Conservation (phyloP, 768 basidiomycete species). For the Tulasnella sp. region DNA sequence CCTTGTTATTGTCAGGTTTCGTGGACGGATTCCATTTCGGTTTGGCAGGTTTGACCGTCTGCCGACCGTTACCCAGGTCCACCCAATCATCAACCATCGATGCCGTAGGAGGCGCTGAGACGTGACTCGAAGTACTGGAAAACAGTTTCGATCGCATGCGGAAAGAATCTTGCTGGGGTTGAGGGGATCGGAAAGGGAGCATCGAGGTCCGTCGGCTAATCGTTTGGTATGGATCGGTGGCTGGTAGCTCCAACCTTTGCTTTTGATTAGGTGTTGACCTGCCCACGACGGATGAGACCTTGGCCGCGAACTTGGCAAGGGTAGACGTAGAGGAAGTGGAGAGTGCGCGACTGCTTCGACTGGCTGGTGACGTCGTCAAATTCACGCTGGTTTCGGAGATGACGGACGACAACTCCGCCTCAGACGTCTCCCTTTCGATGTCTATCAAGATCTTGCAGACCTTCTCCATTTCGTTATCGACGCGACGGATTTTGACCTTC, state of each 20-base stretch:
- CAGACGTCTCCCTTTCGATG: conserved; percentile 45
- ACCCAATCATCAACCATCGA: conserved; percentile 10
- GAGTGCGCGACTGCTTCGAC: not conserved
- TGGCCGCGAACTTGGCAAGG: conserved; percentile 65
- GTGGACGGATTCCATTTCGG: conserved; percentile 77
- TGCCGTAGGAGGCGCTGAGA: conserved; percentile 26
- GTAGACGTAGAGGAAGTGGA: conserved; percentile 22
- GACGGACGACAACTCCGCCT: conserved; percentile 37
- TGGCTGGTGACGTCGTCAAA: not conserved
- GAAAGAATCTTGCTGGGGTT: conserved; percentile 16
- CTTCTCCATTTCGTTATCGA: conserved; percentile 71
- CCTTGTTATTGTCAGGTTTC: conserved; percentile 36
- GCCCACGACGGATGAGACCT: conserved; percentile 33
- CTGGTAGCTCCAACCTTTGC: conserved; percentile 1
- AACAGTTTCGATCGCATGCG: not conserved
- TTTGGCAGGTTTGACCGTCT: conserved; percentile 21
- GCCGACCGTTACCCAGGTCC: not conserved
- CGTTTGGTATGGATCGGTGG: not conserved
- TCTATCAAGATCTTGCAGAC: conserved; percentile 45
- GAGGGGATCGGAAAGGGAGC: conserved; percentile 37
- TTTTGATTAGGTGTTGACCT: conserved; percentile 14
- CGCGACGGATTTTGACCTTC: conserved; percentile 64
- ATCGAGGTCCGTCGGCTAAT: conserved; percentile 56
- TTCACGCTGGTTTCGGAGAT: not conserved
- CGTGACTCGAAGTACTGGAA: conserved; percentile 2